A percentile compares a stretch with the other conserved stretches of the same genome.
Evolutionary conservation across 2,329 filamentous ascomycete genomes (phyloP).

Genomic region (Xylariaceae sp.): DNA sequence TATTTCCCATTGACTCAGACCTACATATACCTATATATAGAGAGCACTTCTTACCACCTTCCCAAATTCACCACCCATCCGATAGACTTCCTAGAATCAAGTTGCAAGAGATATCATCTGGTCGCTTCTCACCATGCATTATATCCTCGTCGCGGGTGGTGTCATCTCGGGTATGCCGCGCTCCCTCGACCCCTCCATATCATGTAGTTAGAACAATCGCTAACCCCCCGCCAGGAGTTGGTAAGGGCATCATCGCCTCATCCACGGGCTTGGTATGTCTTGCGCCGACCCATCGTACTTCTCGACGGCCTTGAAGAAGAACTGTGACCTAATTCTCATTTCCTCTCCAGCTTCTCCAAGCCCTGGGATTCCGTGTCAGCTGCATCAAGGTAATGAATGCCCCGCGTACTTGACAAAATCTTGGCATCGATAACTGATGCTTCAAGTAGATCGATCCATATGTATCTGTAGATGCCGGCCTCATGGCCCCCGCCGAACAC

Average conservation of each 20-base stretch:
- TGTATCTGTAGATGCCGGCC: slow-evolving; percentile 69
- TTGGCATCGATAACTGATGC: slow-evolving; percentile 4
- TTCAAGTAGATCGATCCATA: slow-evolving; percentile 56
- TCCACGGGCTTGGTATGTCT: slow-evolving; percentile 12
- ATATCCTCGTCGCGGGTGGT: slow-evolving; percentile 77
- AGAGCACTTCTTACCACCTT: slow-evolving; percentile 4
- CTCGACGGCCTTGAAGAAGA: background rate
- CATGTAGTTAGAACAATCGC: slow-evolving; percentile 9
- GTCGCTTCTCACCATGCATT: slow-evolving; percentile 58
- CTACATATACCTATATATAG: too few relatives aligned
- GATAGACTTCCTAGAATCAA: background rate
- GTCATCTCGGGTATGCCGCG: slow-evolving; percentile 32
- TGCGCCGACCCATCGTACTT: background rate
- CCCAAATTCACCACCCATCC: slow-evolving; percentile 15
- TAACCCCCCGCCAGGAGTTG: slow-evolving; percentile 18
- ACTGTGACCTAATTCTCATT: slow-evolving; percentile 41
- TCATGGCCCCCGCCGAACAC: slow-evolving; percentile 38
- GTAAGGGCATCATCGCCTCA: slow-evolving; percentile 25
- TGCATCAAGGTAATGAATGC: slow-evolving; percentile 23
- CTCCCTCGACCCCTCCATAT: slow-evolving; percentile 7
- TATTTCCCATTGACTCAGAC: slow-evolving; percentile 8
- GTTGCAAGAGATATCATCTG: slow-evolving; percentile 5
- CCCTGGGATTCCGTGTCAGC: slow-evolving; percentile 67
- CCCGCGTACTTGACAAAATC: slow-evolving; percentile 36
- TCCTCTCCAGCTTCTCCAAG: slow-evolving; percentile 72